Evolutionary conservation across 2,329 filamentous ascomycete genomes (phyloP), one percentile per base, ranked within the genome.

Genomic region (Sporothrix brunneoviolacea): DNA sequence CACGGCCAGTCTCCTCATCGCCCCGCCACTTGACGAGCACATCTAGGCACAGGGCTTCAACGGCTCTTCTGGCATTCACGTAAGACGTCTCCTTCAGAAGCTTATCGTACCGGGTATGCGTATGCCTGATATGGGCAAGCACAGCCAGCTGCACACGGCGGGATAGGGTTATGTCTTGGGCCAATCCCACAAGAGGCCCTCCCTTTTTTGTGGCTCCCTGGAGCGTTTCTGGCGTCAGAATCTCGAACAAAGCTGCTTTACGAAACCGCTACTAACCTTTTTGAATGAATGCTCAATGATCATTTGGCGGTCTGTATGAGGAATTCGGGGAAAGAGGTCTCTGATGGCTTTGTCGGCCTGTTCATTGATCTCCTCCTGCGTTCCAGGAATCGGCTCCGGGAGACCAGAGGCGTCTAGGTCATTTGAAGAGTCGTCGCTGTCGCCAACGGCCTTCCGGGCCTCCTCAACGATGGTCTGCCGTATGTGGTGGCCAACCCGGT

Each of bases 11-110:
- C 62, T 85, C 82, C 63, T 85, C 82, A 58, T 85, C 82, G 50
- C 82, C 82, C 68, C 82, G 80, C 82, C 82, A 85, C 76, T 84
- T 84, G 70, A 84, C 76, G 63, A 85, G 76, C 48, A 80, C 70
- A 57, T 84, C 81, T 40, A 84, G 68, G 55, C 82, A 84, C 13
- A 80, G 67, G 28, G 72, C 65, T 58, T 84, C 79, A 39, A 84
- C 80, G 36, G 74, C 73, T 65, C 76, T 82, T 55, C 82, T 72
- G 47, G 81, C 80, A 59, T 79, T 79, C 45, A 70, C 67, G 71
- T 79, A 84, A 16, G 66, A 70, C 5, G 77, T 79, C 59, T 83
- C 77, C 58, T 64, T 74, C 15, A 84, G 67, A 16, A 84, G 68
- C 51, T 75, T 64, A 60, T 85, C 82, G 66, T 85, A 85, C 58